These are phyloP conservation scores for Podila minutissima DNA, from an alignment of 192 early-diverging fungal species.

Conservation along the genomic window DNA sequence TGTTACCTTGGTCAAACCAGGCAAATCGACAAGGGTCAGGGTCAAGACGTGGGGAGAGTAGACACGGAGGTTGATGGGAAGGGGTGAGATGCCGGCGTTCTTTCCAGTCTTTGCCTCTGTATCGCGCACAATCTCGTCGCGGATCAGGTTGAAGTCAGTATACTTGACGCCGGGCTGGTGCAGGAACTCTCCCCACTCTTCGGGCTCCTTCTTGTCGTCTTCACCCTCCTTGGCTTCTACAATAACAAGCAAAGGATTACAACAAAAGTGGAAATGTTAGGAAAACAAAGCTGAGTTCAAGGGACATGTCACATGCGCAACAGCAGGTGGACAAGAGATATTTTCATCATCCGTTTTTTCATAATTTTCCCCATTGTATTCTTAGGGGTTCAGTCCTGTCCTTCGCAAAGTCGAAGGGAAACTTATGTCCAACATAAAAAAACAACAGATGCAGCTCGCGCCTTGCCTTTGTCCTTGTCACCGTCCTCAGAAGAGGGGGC, in stretches of 20 bases:
- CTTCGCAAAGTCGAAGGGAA: too few relatives aligned
- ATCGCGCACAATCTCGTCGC: slow-evolving; percentile 94
- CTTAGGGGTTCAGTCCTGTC: too few relatives aligned
- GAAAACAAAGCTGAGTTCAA: background rate
- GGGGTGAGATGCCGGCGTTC: slow-evolving; percentile 84
- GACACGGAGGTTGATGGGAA: slow-evolving; percentile 97
- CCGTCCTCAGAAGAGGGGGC: slow-evolving; percentile 54
- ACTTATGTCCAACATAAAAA: too few relatives aligned
- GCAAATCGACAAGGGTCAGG: slow-evolving; percentile 97
- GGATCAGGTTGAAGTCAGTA: slow-evolving; percentile 95
- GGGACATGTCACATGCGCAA: too few relatives aligned
- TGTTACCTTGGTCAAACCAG: slow-evolving; percentile 92
- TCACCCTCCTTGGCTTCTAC: background rate
- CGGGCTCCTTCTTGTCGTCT: slow-evolving; percentile 41
- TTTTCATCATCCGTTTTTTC: too few relatives aligned
- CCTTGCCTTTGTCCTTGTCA: slow-evolving; percentile 29
- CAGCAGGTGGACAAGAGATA: too few relatives aligned
- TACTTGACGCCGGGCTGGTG: slow-evolving; percentile 98
- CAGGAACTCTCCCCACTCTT: slow-evolving; percentile 99
- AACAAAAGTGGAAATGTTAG: background rate
- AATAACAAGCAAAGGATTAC: background rate
- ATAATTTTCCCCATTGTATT: too few relatives aligned
- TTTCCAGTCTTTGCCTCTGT: slow-evolving; percentile 90
- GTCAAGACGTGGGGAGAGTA: slow-evolving; percentile 99
- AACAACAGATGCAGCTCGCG: too few relatives aligned